A percentile compares a stretch with the other conserved stretches of the same genome.
Conservation (phyloP, 208 protist genomes). For the Zelonia costaricensis region DNA sequence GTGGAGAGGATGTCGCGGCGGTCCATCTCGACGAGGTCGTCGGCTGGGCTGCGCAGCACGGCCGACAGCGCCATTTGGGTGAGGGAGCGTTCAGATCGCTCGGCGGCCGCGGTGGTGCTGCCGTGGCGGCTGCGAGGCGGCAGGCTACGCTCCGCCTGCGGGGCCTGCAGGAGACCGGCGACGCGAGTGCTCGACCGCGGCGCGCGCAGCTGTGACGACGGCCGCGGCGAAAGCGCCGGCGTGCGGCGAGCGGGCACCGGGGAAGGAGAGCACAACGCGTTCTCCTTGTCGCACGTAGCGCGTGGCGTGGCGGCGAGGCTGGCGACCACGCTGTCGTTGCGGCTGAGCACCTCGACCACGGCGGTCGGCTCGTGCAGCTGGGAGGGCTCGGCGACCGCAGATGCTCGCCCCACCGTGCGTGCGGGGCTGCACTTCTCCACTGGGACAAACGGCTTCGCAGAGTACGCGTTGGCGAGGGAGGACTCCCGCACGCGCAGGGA, state of each 20-base stretch:
- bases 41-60: slow-evolving; percentile 4
- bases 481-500: slow-evolving; percentile 15
- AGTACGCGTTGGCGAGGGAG: background rate
- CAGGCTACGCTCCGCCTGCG: background rate
- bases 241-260: background rate
- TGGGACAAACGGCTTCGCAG: background rate
- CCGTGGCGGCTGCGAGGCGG: slow-evolving; percentile 2
- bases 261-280: background rate
- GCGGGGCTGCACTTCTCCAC: background rate
- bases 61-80: slow-evolving; percentile 22
- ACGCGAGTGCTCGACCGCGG: background rate
- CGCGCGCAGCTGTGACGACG: background rate
- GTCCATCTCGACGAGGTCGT: background rate
- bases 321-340: background rate
- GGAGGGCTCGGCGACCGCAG: too few relatives aligned
- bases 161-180: background rate
- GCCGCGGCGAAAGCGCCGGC: slow-evolving; percentile 8
- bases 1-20: background rate
- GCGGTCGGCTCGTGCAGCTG: too few relatives aligned
- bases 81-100: slow-evolving; percentile 4
- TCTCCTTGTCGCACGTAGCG: background rate
- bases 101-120: background rate
- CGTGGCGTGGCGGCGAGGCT: background rate
- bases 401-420: background rate
- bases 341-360: background rate